A percentile compares a stretch with the other conserved stretches of the same genome.
These are phyloP conservation scores for Aspergillus tamarii DNA, from an alignment of 2,329 filamentous ascomycete genomes.

Conservation along the genomic window DNA sequence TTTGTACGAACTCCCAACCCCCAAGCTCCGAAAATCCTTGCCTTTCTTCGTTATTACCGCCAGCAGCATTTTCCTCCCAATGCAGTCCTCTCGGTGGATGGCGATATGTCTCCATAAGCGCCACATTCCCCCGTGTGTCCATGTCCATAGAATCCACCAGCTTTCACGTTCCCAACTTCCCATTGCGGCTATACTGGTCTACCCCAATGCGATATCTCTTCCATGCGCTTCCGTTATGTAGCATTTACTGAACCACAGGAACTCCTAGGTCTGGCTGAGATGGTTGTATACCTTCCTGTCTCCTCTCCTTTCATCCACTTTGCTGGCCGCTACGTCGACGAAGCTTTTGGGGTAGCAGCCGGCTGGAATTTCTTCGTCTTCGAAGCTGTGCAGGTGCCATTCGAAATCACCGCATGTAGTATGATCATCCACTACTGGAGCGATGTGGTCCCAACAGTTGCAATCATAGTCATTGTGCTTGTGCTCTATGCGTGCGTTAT, in stretches of 20 bases:
- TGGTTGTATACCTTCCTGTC: constrained; percentile 55
- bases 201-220: background rate
- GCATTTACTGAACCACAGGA: constrained; percentile 26
- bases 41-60: constrained; percentile 12
- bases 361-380: constrained; percentile 58
- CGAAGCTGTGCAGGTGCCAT: constrained; percentile 55
- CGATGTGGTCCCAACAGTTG: constrained; percentile 49
- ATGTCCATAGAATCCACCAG: constrained; percentile 12
- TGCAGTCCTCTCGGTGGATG: constrained; percentile 11
- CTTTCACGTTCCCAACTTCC: background rate
- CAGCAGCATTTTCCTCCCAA: constrained; percentile 15
- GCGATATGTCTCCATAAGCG: constrained; percentile 15
- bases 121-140: constrained; percentile 8
- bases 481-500: constrained; percentile 47
- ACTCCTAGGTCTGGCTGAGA: constrained; percentile 50
- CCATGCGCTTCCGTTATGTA: constrained; percentile 11
- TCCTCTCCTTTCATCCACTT: constrained; percentile 52
- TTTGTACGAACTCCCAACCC: constrained; percentile 40
- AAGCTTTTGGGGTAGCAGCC: constrained; percentile 51
- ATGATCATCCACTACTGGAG: constrained; percentile 57
- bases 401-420: constrained; percentile 56
- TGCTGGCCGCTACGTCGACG: constrained; percentile 52
- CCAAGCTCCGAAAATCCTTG: constrained; percentile 8
- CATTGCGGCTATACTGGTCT: background rate
- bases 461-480: constrained; percentile 51